A percentile compares a stretch with the other conserved stretches of the same genome.
Evolutionary conservation across 2,329 filamentous ascomycete species (phyloP).

Genomic region (Botrytis deweyae): DNA sequence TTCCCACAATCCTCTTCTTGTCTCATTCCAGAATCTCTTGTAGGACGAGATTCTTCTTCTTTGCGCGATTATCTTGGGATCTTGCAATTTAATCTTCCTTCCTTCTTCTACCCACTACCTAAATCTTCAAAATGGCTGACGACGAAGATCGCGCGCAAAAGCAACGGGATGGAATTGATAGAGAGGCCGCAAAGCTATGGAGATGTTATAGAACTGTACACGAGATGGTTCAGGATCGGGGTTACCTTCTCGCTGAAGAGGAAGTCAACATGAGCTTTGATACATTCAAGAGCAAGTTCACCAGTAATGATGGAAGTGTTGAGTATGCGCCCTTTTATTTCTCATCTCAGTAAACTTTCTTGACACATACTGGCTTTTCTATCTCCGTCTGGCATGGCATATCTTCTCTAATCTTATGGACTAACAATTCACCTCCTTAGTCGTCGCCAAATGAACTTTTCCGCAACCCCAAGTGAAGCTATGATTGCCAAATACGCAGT

Average conservation of each 20-base stretch:
- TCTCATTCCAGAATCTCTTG: no score
- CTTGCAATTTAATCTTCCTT: neutral
- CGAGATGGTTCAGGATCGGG: slow-evolving; percentile 91
- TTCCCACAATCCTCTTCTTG: neutral
- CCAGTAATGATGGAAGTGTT: slow-evolving; percentile 68
- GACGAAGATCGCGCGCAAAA: slow-evolving; percentile 37
- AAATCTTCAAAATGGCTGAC: slow-evolving; percentile 30
- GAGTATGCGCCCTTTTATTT: slow-evolving; percentile 57
- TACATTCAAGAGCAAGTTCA: slow-evolving; percentile 73
- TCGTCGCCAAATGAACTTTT: slow-evolving; percentile 82
- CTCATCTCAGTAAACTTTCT: neutral
- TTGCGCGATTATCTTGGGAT: neutral
- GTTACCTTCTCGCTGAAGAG: slow-evolving; percentile 87
- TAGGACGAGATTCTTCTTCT: neutral
- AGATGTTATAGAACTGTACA: slow-evolving; percentile 90
- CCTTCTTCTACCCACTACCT: neutral
- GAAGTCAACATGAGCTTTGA: slow-evolving; percentile 85
- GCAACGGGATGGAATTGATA: slow-evolving; percentile 40
- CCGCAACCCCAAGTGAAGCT: slow-evolving; percentile 74
- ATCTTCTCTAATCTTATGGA: neutral
- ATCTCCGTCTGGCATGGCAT: neutral
- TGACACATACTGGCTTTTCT: slow-evolving; percentile 21
- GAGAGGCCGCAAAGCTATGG: slow-evolving; percentile 70
- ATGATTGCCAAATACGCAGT: slow-evolving; percentile 86
- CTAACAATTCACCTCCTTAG: slow-evolving; percentile 47